phyloP scores from a whole-genome alignment of 2,329 filamentous ascomycete genomes.

The Tolypocladium inflatum region DNA sequence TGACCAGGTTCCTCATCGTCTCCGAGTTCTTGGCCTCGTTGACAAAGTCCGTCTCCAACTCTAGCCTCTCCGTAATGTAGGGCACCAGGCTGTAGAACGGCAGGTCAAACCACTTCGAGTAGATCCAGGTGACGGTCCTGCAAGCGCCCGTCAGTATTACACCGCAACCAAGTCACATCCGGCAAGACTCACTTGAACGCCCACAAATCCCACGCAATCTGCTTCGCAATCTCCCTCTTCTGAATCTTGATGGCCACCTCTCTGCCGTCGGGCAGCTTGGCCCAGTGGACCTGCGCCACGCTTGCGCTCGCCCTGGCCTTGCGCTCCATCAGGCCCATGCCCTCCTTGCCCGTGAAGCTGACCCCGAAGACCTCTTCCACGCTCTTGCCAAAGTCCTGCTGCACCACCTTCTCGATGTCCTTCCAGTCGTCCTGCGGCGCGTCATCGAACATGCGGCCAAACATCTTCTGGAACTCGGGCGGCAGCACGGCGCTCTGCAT shows the following conservation, averaged over 20 bases:
- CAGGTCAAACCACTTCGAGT: constrained; percentile 85
- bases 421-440: constrained; percentile 87
- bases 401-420: constrained; percentile 75
- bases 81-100: constrained; percentile 85
- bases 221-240: constrained; percentile 84
- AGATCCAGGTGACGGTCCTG: constrained; percentile 70
- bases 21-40: constrained; percentile 87
- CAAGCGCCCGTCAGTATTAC: background rate
- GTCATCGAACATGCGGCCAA: constrained; percentile 93
- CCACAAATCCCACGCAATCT: constrained; percentile 93
- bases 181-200: constrained; percentile 64
- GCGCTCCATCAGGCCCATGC: constrained; percentile 55
- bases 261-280: constrained; percentile 70
- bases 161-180: background rate
- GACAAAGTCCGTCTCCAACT: constrained; percentile 88
- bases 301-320: constrained; percentile 68
- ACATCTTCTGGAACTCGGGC: constrained; percentile 94
- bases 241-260: constrained; percentile 96
- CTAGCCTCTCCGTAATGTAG: constrained; percentile 84
- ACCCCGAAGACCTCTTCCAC: constrained; percentile 90
- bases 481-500: constrained; percentile 96
- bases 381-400: constrained; percentile 78
- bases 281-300: constrained; percentile 97
- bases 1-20: constrained; percentile 70
- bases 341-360: constrained; percentile 63